phyloP scores from a whole-genome alignment of 257 asterid genomes.

The Solanum medicagineum region DNA sequence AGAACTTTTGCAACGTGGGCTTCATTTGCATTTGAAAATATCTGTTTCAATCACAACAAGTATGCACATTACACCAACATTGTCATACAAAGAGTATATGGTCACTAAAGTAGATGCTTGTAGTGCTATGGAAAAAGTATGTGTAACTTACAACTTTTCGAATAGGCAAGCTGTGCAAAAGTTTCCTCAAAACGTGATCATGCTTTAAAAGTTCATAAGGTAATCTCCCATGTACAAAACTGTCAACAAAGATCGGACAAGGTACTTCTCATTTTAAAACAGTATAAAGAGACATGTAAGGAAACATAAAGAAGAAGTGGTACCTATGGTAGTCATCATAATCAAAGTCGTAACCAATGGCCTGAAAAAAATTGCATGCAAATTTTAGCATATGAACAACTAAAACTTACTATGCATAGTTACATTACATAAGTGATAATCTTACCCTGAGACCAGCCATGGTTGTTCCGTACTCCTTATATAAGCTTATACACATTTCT shows the following conservation, averaged over 20 bases:
- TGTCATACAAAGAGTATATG: background rate
- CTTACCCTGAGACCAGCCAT: constrained; percentile 91
- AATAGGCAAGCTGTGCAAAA: constrained; percentile 55
- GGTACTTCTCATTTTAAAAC: background rate
- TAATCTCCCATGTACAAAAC: constrained; percentile 81
- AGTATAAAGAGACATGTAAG: background rate
- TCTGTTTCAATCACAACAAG: constrained; percentile 26
- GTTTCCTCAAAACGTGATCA: constrained; percentile 47
- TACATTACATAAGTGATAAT: background rate
- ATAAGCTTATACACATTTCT: constrained; percentile 48
- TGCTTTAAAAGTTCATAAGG: constrained; percentile 73
- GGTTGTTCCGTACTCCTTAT: constrained; percentile 87
- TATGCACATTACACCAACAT: background rate
- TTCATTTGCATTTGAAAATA: constrained; percentile 85
- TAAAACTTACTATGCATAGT: background rate
- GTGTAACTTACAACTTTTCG: constrained; percentile 67
- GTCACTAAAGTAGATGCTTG: background rate
- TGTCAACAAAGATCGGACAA: constrained; percentile 1
- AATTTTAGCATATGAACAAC: background rate
- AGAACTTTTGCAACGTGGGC: constrained; percentile 76
- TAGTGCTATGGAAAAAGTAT: background rate
- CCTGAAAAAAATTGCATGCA: constrained; percentile 27
- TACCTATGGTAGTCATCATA: constrained; percentile 84
- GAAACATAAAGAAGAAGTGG: background rate
- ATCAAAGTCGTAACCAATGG: constrained; percentile 64